A percentile compares a stretch with the other conserved stretches of the same genome.
Evolutionary conservation across 352 stramenopile genomes (phyloP).

Genomic region (Globisporangium nagaii): DNA sequence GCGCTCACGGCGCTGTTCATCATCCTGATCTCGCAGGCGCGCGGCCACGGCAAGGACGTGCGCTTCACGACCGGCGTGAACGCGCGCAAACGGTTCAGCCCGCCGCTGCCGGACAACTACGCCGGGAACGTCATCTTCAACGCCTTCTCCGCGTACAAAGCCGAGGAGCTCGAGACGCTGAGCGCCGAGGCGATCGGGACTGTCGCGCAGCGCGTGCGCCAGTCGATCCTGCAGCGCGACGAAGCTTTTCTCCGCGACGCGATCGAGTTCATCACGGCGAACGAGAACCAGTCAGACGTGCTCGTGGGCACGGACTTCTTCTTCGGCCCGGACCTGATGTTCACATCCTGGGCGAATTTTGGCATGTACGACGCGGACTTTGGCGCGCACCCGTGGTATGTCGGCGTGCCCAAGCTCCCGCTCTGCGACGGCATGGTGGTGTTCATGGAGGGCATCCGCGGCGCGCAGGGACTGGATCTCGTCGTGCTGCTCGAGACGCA

Average conservation of each 20-base stretch:
- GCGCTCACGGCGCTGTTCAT: conserved; percentile 44
- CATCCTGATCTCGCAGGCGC: conserved; percentile 39
- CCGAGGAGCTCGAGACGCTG: conserved; percentile 16
- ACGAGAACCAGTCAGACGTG: conserved; percentile 26
- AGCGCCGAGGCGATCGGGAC: conserved; percentile 12
- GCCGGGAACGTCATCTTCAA: conserved; percentile 55
- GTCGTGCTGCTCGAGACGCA: conserved; percentile 32
- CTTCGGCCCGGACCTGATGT: conserved; percentile 48
- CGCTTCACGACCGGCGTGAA: conserved; percentile 49
- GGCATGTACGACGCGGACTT: conserved; percentile 63
- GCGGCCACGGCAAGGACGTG: conserved; percentile 33
- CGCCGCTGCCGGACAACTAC: conserved; percentile 37
- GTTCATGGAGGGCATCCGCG: conserved; percentile 38
- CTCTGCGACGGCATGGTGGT: conserved; percentile 38
- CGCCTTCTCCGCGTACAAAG: conserved; percentile 30
- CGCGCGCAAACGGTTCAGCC: conserved; percentile 31
- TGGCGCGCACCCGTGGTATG: conserved; percentile 30
- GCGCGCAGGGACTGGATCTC: conserved; percentile 29
- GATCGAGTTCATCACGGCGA: conserved; percentile 37
- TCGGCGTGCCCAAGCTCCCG: conserved; percentile 22
- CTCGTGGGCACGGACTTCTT: conserved; percentile 38
- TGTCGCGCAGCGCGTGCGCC: conserved; percentile 32
- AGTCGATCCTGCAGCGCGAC: conserved; percentile 33
- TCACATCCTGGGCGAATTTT: conserved; percentile 52
- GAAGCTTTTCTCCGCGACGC: conserved; percentile 38